Percentiles rank a stretch among this genome's conserved stretches.
phyloP scores from a whole-genome alignment of 2,329 filamentous ascomycete genomes.

The Microthyrium microscopicum region DNA sequence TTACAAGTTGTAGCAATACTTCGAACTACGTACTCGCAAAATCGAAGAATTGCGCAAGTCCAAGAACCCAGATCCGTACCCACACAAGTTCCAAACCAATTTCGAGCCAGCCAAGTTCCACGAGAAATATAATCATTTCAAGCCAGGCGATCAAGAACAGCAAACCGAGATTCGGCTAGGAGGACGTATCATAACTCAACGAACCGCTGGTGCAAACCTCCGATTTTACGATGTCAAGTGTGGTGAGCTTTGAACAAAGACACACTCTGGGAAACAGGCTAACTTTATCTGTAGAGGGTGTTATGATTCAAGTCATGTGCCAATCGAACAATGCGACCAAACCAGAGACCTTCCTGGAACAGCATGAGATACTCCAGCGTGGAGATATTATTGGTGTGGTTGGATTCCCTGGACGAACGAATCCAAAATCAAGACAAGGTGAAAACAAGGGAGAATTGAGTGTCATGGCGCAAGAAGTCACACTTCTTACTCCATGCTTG shows the following conservation, averaged over 20 bases:
- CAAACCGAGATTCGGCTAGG: constrained; percentile 62
- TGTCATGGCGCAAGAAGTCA: constrained; percentile 74
- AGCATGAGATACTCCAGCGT: constrained; percentile 76
- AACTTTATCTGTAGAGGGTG: too few species aligned
- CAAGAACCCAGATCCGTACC: constrained; percentile 69
- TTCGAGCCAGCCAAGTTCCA: constrained; percentile 70
- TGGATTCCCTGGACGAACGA: constrained; percentile 70
- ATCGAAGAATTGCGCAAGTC: constrained; percentile 61
- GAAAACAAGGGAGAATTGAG: constrained; percentile 94
- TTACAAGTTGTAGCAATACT: constrained; percentile 53
- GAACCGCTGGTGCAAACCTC: constrained; percentile 65
- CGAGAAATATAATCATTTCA: constrained; percentile 60
- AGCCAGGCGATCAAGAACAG: constrained; percentile 71
- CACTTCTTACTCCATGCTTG: constrained; percentile 65
- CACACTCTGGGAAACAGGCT: constrained; percentile 39
- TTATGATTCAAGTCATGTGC: constrained; percentile 81
- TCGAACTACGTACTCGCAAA: constrained; percentile 78
- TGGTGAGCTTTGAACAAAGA: constrained; percentile 50
- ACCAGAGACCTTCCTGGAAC: constrained; percentile 58
- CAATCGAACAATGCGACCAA: constrained; percentile 64
- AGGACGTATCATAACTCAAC: constrained; percentile 79
- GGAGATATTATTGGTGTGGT: constrained; percentile 87
- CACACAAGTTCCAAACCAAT: constrained; percentile 82
- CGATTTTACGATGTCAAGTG: constrained; percentile 67
- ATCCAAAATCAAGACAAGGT: constrained; percentile 74